phyloP scores from a whole-genome alignment of 306 rosid species.

The Trifolium dubium region DNA sequence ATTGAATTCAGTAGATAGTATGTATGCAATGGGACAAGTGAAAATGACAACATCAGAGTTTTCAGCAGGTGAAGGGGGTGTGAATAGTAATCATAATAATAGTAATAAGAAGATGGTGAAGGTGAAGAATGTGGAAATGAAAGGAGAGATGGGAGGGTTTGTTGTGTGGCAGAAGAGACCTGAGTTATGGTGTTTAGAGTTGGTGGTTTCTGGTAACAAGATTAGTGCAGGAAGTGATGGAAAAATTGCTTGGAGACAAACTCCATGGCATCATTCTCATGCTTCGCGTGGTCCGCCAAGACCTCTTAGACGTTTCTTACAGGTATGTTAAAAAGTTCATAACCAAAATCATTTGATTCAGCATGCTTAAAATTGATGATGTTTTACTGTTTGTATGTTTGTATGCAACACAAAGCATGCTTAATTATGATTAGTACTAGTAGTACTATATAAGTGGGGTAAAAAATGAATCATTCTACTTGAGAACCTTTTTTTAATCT shows the following conservation, averaged over 20 bases:
- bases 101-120: slow-evolving; percentile 50
- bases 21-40: slow-evolving; percentile 98
- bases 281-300: slow-evolving; percentile 97
- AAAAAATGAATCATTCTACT: slow-evolving; percentile 5
- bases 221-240: slow-evolving; percentile 96
- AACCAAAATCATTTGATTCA: neutral
- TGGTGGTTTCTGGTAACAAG: slow-evolving; percentile 78
- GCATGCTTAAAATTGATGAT: slow-evolving; percentile 38
- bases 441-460: slow-evolving; percentile 32
- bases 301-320: slow-evolving; percentile 83
- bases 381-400: slow-evolving; percentile 22
- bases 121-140: slow-evolving; percentile 53
- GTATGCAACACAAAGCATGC: slow-evolving; percentile 36
- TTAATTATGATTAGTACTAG: slow-evolving; percentile 36
- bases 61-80: slow-evolving; percentile 57
- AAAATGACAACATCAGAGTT: slow-evolving; percentile 79
- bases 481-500: slow-evolving; percentile 16
- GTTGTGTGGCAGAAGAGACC: slow-evolving; percentile 92
- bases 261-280: slow-evolving; percentile 98
- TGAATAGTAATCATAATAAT: slow-evolving; percentile 24
- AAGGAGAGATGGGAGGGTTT: slow-evolving; percentile 87
- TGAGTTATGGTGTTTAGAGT: slow-evolving; percentile 88
- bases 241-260: slow-evolving; percentile 92
- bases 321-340: slow-evolving; percentile 48
- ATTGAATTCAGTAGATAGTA: slow-evolving; percentile 68